Evolutionary conservation across 768 basidiomycete species (phyloP).

Genomic region (Hericium rajendrae): DNA sequence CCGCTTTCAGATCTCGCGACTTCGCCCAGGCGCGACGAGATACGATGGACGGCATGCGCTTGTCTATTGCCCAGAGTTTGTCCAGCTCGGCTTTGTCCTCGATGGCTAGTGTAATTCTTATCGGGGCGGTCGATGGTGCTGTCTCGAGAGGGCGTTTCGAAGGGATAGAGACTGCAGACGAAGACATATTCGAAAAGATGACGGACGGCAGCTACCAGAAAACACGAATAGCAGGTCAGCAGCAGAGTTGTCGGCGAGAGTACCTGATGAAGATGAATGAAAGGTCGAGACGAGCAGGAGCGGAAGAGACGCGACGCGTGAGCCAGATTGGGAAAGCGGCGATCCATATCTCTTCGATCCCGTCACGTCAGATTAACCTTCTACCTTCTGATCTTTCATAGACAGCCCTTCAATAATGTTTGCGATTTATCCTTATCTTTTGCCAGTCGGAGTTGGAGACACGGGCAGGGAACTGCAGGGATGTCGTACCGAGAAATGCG

Average conservation of each 20-base stretch:
- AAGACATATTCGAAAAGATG: not conserved
- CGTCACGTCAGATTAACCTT: not conserved
- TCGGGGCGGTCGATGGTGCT: not conserved
- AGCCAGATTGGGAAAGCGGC: not conserved
- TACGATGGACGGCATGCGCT: not conserved
- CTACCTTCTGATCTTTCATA: not conserved
- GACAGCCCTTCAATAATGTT: no score
- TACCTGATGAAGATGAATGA: not conserved
- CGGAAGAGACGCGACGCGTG: not conserved
- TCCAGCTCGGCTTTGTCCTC: not conserved
- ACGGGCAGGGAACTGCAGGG: no score
- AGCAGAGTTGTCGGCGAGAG: not conserved
- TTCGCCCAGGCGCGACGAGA: conserved; percentile 7
- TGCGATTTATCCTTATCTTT: no score
- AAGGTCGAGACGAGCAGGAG: not conserved
- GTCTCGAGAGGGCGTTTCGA: no score
- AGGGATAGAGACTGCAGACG: no score
- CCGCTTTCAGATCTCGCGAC: not conserved
- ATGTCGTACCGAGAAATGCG: no score
- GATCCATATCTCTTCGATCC: not conserved
- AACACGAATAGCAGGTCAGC: not conserved
- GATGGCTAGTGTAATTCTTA: not conserved
- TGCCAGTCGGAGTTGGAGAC: no score
- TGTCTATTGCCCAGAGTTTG: conserved; percentile 2
- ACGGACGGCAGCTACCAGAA: not conserved